These are phyloP conservation scores for Platanus orientalis DNA, from an alignment of 164 flowering plant species.

Conservation along the genomic window DNA sequence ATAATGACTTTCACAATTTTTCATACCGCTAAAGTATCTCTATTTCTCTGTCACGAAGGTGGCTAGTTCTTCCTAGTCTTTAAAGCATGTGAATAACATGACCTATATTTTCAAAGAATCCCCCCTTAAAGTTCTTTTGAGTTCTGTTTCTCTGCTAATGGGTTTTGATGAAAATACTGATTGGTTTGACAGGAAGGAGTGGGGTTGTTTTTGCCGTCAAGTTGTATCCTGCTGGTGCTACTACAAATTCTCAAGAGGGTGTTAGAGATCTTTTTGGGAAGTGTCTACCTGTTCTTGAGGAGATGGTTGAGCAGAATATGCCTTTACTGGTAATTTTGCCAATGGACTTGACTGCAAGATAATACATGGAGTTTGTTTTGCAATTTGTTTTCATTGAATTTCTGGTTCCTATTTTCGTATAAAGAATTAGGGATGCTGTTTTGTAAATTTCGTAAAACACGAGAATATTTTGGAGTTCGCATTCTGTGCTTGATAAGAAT, in stretches of 20 bases:
- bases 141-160: no score
- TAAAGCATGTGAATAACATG: not conserved
- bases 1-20: not conserved
- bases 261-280: conserved; percentile 92
- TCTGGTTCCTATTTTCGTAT: no score
- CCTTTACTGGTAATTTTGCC: conserved; percentile 68
- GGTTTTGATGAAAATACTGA: not conserved
- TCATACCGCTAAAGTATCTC: not conserved
- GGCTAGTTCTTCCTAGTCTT: conserved; percentile 4
- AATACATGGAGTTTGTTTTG: not conserved
- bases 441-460: no score
- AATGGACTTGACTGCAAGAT: not conserved
- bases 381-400: no score
- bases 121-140: no score
- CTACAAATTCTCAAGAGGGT: conserved; percentile 98
- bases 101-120: no score
- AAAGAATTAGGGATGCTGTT: no score
- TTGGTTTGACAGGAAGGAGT: conserved; percentile 56
- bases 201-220: conserved; percentile 87
- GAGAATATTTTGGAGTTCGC: no score
- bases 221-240: conserved; percentile 98
- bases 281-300: conserved; percentile 82
- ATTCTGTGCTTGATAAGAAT: no score
- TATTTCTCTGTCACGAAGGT: not conserved
- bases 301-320: conserved; percentile 88